Evolutionary conservation across 495 filamentous ascomycete genomes (phyloP).

Genomic region (Xylaria acuta): DNA sequence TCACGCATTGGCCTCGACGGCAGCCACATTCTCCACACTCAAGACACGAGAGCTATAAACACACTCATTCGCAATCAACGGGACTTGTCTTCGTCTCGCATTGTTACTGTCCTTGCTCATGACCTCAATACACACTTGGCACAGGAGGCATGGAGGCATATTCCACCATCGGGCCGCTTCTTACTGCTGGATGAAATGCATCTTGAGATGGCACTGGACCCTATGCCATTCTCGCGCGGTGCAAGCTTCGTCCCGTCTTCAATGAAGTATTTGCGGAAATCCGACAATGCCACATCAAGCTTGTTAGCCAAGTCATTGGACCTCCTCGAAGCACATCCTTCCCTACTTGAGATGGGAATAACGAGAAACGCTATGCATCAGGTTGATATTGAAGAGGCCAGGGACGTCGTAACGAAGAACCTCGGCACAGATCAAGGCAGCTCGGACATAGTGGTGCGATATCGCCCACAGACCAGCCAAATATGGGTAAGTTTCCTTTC

Average conservation of each 20-base stretch:
- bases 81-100: constrained; percentile 23
- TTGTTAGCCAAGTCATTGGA: constrained; percentile 22
- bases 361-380: not conserved
- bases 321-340: constrained; percentile 23
- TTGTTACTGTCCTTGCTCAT: constrained; percentile 27
- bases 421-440: not conserved
- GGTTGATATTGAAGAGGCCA: constrained; percentile 22
- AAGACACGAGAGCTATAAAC: constrained; percentile 12
- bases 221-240: constrained; percentile 29
- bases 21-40: constrained; percentile 11
- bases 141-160: constrained; percentile 32
- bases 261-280: constrained; percentile 28
- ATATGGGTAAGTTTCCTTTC: constrained; percentile 20
- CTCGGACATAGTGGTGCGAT: constrained; percentile 6
- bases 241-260: constrained; percentile 30
- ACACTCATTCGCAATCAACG: constrained; percentile 15
- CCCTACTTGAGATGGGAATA: not conserved
- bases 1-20: constrained; percentile 17
- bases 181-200: constrained; percentile 25
- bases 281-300: constrained; percentile 16
- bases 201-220: constrained; percentile 22
- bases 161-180: constrained; percentile 28
- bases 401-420: not conserved
- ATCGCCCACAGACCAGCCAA: constrained; percentile 20
- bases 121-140: constrained; percentile 20